Base-by-base conservation (phyloP, 1,284 basidiomycete genomes). In the Puccinia hordei region DNA sequence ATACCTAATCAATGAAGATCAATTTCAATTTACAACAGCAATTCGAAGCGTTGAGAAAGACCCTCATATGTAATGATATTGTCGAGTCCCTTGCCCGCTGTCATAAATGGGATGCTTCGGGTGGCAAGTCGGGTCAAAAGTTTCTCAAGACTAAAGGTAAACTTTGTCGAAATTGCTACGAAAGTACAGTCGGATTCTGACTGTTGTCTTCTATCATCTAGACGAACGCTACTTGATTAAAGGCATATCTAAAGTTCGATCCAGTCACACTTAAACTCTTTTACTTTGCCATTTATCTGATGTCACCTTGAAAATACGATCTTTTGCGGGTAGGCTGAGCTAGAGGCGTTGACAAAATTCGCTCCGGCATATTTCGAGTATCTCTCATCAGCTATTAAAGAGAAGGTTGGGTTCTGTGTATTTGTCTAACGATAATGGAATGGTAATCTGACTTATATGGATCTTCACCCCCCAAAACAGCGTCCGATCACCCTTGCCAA, bases 211-310 rank as follows among this genome's bases (percentile, higher is more conserved):
- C 22, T 17, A 15, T 24, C 8, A 33, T 72, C 55, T 83, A 93
- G 97, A 99, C 85, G 95, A 98, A 85, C 93, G 97, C 4, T 96
- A 99, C 87, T 95, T 99, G 83, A 94, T 97, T 68, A 99, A 99
- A 85, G 96, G 98, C 84, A 90, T 99, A 44, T 97, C 95, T 0
- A 89, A 91, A 79, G 89, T 93, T 51, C 12, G 72, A 38, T 46
- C n/a, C 30, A 51, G 65, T 51, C 59, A 35, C 33, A 27, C 33
- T 51, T 44, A 41, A 35, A 2, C 27, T 24, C 35, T 57, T 10
- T 35, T 44, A 10, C 24, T 41, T 68, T 10, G 2, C 44, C 51
- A 35, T 13, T 55, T 41, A 57, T 38, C 53, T 73, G 53, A 55
- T 49, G 19, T 9, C 59, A 33, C 38, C 41, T 24, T 19, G 41